A percentile compares a stretch with the other conserved stretches of the same genome.
Evolutionary conservation across 2,329 filamentous ascomycete species (phyloP).

Genomic region (Curvularia eragrostidis): DNA sequence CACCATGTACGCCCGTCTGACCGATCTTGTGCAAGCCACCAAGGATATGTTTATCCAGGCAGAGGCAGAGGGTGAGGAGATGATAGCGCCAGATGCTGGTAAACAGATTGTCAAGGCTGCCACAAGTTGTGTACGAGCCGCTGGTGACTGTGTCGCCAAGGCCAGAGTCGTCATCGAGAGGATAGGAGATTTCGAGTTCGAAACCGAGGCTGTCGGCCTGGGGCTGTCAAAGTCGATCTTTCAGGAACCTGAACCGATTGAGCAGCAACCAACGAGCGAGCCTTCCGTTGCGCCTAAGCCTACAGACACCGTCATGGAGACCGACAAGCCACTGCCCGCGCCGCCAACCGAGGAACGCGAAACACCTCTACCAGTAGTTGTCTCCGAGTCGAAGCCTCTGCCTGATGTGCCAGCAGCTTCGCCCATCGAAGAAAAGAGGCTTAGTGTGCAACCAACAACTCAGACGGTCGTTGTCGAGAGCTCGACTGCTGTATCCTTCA

Average conservation of each 20-base stretch:
- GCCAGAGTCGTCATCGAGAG: slow-evolving; percentile 84
- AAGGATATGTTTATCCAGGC: slow-evolving; percentile 76
- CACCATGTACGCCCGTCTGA: slow-evolving; percentile 79
- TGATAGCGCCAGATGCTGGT: slow-evolving; percentile 82
- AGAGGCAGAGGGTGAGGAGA: slow-evolving; percentile 72
- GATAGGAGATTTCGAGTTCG: slow-evolving; percentile 88
- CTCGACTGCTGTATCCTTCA: slow-evolving; percentile 51
- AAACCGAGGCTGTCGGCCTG: slow-evolving; percentile 46
- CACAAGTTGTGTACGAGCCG: slow-evolving; percentile 85
- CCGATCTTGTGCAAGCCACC: slow-evolving; percentile 80
- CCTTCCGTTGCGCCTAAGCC: slow-evolving; percentile 17
- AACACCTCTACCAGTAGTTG: slow-evolving; percentile 51
- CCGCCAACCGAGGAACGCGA: slow-evolving; percentile 48
- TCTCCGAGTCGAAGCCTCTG: slow-evolving; percentile 70
- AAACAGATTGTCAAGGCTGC: slow-evolving; percentile 77
- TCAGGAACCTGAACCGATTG: slow-evolving; percentile 33
- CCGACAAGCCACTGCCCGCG: slow-evolving; percentile 48
- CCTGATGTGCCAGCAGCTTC: slow-evolving; percentile 64
- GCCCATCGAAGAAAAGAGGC: slow-evolving; percentile 42
- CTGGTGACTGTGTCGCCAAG: slow-evolving; percentile 89
- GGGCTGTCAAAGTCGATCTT: slow-evolving; percentile 52
- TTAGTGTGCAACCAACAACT: slow-evolving; percentile 32
- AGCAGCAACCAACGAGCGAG: slow-evolving; percentile 21
- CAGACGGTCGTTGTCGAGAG: slow-evolving; percentile 38
- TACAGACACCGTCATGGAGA: slow-evolving; percentile 32